Percentiles rank a stretch among this genome's conserved stretches.
Evolutionary conservation across 1,284 basidiomycete species (phyloP).

Genomic region (Chalciporus sp.): DNA sequence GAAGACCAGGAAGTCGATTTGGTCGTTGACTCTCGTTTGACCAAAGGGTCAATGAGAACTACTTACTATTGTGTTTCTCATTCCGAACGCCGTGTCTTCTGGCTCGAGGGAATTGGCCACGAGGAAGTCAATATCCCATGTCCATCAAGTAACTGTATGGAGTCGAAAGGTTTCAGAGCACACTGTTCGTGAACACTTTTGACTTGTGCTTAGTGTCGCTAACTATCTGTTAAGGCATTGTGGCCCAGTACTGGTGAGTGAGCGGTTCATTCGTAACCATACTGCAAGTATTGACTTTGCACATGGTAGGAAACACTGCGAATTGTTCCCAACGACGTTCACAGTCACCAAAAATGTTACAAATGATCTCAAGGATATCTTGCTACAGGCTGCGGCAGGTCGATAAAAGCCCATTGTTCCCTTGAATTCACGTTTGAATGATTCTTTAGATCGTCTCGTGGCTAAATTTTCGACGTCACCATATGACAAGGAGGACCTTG

Average conservation of each 20-base stretch:
- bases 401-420: not conserved
- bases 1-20: slow-evolving; percentile 16
- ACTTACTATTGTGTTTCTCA: slow-evolving; percentile 35
- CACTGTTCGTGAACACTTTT: slow-evolving; percentile 25
- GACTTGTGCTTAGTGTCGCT: not conserved
- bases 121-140: slow-evolving; percentile 21
- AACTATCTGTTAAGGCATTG: slow-evolving; percentile 23
- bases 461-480: slow-evolving; percentile 37
- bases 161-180: slow-evolving; percentile 5
- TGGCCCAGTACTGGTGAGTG: slow-evolving; percentile 34
- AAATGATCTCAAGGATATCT: slow-evolving; percentile 22
- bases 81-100: slow-evolving; percentile 29
- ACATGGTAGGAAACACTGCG: slow-evolving; percentile 31
- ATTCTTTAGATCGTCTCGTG: slow-evolving; percentile 26
- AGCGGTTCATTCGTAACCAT: no score
- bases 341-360: slow-evolving; percentile 21
- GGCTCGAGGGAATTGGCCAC: slow-evolving; percentile 28
- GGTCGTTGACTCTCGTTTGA: slow-evolving; percentile 19
- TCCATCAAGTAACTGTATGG: slow-evolving; percentile 21
- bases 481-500: slow-evolving; percentile 22
- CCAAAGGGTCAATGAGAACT: not conserved
- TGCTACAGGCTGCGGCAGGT: slow-evolving; percentile 35
- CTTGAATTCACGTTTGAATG: not conserved
- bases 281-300: not conserved
- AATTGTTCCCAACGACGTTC: slow-evolving; percentile 32